Evolutionary conservation across 2,329 filamentous ascomycete species (phyloP).

Genomic region (Aquanectria penicillioides): DNA sequence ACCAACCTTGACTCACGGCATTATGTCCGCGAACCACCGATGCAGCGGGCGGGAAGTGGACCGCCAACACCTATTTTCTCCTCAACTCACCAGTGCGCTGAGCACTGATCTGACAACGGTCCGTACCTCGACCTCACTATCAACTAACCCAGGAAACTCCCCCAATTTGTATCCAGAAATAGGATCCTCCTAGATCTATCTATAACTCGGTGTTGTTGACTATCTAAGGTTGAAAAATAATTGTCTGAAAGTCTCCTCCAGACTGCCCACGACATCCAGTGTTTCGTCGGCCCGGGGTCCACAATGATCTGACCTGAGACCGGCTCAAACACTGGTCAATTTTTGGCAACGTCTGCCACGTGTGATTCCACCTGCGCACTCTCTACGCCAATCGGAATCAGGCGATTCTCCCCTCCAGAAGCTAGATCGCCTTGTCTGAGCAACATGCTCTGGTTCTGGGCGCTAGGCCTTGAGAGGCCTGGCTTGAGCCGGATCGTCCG

Average conservation of each 20-base stretch:
- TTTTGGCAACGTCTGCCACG: constrained; percentile 38
- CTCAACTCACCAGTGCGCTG: constrained; percentile 19
- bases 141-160: not conserved
- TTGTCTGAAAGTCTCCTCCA: not conserved
- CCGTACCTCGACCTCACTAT: constrained; percentile 1
- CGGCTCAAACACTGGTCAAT: constrained; percentile 36
- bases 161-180: constrained; percentile 7
- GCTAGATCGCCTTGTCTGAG: constrained; percentile 17
- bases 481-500: constrained; percentile 14
- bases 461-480: constrained; percentile 7
- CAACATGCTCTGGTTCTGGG: not conserved
- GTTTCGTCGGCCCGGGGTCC: constrained; percentile 1
- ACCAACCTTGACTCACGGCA: constrained; percentile 15
- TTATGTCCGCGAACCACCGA: constrained; percentile 19
- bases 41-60: constrained; percentile 13
- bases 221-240: no score
- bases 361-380: constrained; percentile 23
- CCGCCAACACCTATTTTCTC: constrained; percentile 10
- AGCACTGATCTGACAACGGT: constrained; percentile 25
- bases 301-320: constrained; percentile 40
- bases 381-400: constrained; percentile 34
- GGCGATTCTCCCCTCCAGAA: constrained; percentile 8
- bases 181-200: not conserved
- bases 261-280: constrained; percentile 6
- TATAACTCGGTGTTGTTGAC: constrained; percentile 3